Conservation (phyloP, 2,329 filamentous ascomycete species). For the Fusarium dimerum region DNA sequence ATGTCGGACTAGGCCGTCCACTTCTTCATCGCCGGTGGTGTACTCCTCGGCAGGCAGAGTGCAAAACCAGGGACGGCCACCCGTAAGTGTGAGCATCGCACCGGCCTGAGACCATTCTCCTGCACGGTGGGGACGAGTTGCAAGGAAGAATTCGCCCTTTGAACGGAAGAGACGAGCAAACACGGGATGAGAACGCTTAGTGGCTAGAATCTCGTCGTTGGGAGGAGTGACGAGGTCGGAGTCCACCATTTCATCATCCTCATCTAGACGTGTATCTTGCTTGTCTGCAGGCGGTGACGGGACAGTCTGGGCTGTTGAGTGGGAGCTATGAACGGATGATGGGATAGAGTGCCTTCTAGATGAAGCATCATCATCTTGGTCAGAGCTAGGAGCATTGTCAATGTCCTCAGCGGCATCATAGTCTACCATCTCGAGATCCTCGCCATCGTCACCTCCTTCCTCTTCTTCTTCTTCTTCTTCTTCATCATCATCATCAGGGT, state of each 20-base stretch:
- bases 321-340: conserved; percentile 25
- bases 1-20: conserved; percentile 49
- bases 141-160: conserved; percentile 63
- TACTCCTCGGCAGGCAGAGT: conserved; percentile 55
- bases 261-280: conserved; percentile 3
- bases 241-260: conserved; percentile 20
- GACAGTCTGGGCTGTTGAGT: conserved; percentile 24
- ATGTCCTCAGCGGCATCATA: conserved; percentile 9
- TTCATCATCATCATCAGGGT: conserved; percentile 39
- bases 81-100: conserved; percentile 61
- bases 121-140: conserved; percentile 54
- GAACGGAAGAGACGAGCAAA: conserved; percentile 61
- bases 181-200: conserved; percentile 54
- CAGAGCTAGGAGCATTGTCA: neutral
- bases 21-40: conserved; percentile 47
- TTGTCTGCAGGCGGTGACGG: conserved; percentile 24
- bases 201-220: conserved; percentile 50
- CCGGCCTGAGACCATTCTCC: conserved; percentile 67
- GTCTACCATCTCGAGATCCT: conserved; percentile 25
- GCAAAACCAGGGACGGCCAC: conserved; percentile 60
- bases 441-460: conserved; percentile 21
- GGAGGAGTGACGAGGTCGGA: conserved; percentile 35
- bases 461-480: conserved; percentile 37
- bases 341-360: conserved; percentile 16
- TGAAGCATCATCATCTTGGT: conserved; percentile 11